phyloP scores from a whole-genome alignment of 768 basidiomycete genomes.

The Russula abietina region DNA sequence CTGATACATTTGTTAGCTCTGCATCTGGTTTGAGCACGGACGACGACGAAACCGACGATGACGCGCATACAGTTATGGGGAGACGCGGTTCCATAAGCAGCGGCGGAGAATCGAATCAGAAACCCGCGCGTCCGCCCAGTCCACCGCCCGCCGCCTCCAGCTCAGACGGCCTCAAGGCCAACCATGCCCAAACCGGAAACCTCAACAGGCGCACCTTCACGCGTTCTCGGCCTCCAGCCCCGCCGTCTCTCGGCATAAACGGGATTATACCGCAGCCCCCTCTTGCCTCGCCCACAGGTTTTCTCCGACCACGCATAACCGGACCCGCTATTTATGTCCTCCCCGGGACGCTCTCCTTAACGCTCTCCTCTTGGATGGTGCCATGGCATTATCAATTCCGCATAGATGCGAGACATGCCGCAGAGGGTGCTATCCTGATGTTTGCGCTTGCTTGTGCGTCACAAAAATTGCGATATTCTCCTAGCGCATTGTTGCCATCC shows the following conservation, averaged over 20 bases:
- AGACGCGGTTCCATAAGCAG: slow-evolving; percentile 9
- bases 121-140: slow-evolving; percentile 13
- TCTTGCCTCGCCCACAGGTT: slow-evolving; percentile 39
- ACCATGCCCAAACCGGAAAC: slow-evolving; percentile 30
- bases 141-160: slow-evolving; percentile 28
- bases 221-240: slow-evolving; percentile 65
- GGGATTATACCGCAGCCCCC: slow-evolving; percentile 32
- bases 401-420: slow-evolving; percentile 57
- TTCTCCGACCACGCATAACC: slow-evolving; percentile 37
- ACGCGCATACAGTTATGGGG: slow-evolving; percentile 25
- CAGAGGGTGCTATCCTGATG: slow-evolving; percentile 62
- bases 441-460: slow-evolving; percentile 54
- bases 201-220: slow-evolving; percentile 48
- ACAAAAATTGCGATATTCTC: slow-evolving; percentile 37
- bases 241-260: slow-evolving; percentile 35
- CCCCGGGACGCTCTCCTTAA: slow-evolving; percentile 44
- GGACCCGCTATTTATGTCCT: slow-evolving; percentile 35
- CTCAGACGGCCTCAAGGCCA: slow-evolving; percentile 39
- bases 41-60: slow-evolving; percentile 55
- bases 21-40: slow-evolving; percentile 47
- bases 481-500: neutral
- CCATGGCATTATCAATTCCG: slow-evolving; percentile 41
- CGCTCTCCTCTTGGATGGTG: slow-evolving; percentile 40
- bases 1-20: slow-evolving; percentile 33
- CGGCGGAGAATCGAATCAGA: slow-evolving; percentile 2